Evolutionary conservation across 2,329 filamentous ascomycete genomes (phyloP).

Genomic region (Calcarisporium arbuscula): DNA sequence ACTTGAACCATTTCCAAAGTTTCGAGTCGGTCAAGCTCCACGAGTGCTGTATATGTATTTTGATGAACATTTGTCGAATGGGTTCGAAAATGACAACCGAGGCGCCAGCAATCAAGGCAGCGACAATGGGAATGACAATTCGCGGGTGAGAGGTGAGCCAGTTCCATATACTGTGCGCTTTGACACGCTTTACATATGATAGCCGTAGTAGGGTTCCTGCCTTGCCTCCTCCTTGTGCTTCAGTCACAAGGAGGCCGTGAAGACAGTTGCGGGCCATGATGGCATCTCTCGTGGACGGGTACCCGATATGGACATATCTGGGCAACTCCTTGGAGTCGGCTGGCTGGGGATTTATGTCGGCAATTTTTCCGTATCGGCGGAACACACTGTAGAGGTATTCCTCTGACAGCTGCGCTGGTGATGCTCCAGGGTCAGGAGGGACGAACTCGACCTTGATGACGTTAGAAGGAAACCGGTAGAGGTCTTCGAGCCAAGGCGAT

Average conservation of each 20-base stretch:
- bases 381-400: conserved; percentile 85
- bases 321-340: conserved; percentile 81
- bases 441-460: conserved; percentile 81
- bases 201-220: conserved; percentile 71
- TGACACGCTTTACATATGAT: conserved; percentile 75
- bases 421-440: conserved; percentile 61
- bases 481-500: conserved; percentile 88
- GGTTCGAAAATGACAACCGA: conserved; percentile 91
- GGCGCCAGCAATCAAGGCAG: conserved; percentile 72
- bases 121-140: conserved; percentile 77
- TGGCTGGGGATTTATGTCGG: conserved; percentile 75
- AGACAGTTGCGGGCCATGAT: conserved; percentile 90
- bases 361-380: conserved; percentile 82
- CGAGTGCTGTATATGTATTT: conserved; percentile 73
- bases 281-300: conserved; percentile 64
- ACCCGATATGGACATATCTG: conserved; percentile 74
- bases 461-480: conserved; percentile 73
- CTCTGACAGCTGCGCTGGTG: conserved; percentile 73
- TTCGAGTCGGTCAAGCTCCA: conserved; percentile 68
- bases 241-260: conserved; percentile 71
- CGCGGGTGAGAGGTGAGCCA: conserved; percentile 83
- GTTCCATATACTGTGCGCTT: conserved; percentile 73
- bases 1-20: conserved; percentile 74
- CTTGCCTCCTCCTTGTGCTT: conserved; percentile 67
- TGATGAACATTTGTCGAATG: conserved; percentile 88